Evolutionary conservation across 2,329 filamentous ascomycete species (phyloP).

Genomic region (Penicillium decumbens): DNA sequence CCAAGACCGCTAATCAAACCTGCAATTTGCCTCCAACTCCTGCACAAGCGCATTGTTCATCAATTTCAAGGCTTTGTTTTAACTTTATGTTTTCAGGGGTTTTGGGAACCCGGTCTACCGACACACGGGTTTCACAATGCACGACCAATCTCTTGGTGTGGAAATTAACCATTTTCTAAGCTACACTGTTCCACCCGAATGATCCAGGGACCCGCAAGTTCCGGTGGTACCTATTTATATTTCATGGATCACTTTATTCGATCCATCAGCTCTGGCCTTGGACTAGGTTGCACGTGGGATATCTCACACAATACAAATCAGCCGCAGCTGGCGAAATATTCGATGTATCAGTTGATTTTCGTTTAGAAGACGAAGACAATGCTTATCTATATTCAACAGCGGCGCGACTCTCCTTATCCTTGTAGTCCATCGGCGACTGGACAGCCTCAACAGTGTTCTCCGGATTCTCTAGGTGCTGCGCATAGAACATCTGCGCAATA

Average conservation of each 20-base stretch:
- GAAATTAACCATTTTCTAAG: not conserved
- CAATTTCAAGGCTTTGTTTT: not conserved
- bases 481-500: slow-evolving; percentile 26
- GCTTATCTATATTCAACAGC: not conserved
- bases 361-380: not conserved
- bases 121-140: too few species aligned
- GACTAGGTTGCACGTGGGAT: not conserved
- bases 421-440: not conserved
- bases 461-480: slow-evolving; percentile 24
- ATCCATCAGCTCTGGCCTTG: not conserved
- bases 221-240: not conserved
- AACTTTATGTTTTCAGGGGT: not conserved
- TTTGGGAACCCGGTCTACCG: too few species aligned
- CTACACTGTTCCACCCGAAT: not conserved
- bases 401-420: not conserved
- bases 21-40: not conserved
- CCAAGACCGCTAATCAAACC: not conserved
- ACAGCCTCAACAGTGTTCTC: not conserved
- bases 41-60: not conserved
- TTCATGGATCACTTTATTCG: not conserved
- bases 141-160: not conserved
- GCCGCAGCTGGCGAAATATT: not conserved
- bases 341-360: not conserved
- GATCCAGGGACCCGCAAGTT: not conserved
- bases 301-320: too few species aligned